Evolutionary conservation across 345 rosid species (phyloP).

Genomic region (Rhodamnia rubescens): DNA sequence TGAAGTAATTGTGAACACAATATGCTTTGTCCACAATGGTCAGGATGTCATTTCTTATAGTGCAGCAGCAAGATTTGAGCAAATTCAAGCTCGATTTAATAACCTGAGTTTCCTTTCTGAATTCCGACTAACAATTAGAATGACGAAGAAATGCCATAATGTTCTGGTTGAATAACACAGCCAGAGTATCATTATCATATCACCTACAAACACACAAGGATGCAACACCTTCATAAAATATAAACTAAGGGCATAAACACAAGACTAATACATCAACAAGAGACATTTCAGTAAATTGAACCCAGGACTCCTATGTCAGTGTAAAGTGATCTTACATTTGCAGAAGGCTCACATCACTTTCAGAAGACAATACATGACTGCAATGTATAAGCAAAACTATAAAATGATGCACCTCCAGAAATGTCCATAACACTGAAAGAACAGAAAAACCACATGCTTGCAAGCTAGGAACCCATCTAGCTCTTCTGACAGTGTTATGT

Average conservation of each 20-base stretch:
- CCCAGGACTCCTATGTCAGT: neutral
- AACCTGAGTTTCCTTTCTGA: neutral
- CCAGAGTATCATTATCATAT: neutral
- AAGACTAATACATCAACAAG: neutral
- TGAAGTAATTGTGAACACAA: neutral
- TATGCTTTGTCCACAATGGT: neutral
- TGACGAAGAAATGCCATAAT: neutral
- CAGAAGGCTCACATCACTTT: neutral
- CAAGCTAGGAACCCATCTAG: neutral
- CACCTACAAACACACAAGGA: neutral
- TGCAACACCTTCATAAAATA: neutral
- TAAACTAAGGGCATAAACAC: neutral
- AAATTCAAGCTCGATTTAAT: neutral
- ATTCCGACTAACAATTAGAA: neutral
- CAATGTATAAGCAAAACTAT: neutral
- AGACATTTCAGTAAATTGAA: neutral
- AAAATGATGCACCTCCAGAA: neutral
- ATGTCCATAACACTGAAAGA: neutral
- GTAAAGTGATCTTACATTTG: neutral
- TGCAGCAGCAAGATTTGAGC: neutral
- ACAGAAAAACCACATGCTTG: neutral
- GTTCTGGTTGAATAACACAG: neutral
- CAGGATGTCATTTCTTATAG: neutral
- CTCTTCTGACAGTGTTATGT: neutral
- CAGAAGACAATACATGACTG: neutral